phyloP scores from a whole-genome alignment of 2,329 filamentous ascomycete species.

The Verticillium tricorpus region DNA sequence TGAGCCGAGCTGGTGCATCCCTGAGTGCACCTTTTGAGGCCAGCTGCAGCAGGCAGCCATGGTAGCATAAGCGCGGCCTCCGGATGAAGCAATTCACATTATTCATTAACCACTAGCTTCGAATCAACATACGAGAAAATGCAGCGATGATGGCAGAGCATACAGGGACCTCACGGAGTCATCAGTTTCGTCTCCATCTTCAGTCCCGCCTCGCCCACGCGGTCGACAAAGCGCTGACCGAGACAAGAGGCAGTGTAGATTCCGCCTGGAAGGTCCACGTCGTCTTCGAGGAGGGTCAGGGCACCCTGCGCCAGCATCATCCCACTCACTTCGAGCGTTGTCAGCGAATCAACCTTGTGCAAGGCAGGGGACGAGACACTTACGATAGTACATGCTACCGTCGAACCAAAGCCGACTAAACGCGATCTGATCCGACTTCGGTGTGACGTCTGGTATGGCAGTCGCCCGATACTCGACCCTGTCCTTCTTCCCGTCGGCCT shows the following conservation, averaged over 20 bases:
- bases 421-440: conserved; percentile 40
- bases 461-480: conserved; percentile 60
- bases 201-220: conserved; percentile 57
- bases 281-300: conserved; percentile 59
- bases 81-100: too few species aligned
- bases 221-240: conserved; percentile 62
- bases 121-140: background rate
- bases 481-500: conserved; percentile 52
- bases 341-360: background rate
- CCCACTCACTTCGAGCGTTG: conserved; percentile 53
- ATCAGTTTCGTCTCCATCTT: conserved; percentile 51
- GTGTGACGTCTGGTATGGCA: conserved; percentile 54
- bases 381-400: conserved; percentile 62
- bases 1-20: too few species aligned
- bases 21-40: too few species aligned
- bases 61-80: too few species aligned
- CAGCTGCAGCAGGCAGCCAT: too few species aligned
- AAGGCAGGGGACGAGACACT: conserved; percentile 30
- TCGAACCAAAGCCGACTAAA: conserved; percentile 50
- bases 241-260: conserved; percentile 69
- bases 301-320: conserved; percentile 61
- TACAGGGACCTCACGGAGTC: background rate
- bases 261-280: conserved; percentile 57
- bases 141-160: background rate
- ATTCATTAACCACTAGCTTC: too few species aligned